phyloP scores from a whole-genome alignment of 2,329 filamentous ascomycete genomes.

The Aspergillus tubingensis region DNA sequence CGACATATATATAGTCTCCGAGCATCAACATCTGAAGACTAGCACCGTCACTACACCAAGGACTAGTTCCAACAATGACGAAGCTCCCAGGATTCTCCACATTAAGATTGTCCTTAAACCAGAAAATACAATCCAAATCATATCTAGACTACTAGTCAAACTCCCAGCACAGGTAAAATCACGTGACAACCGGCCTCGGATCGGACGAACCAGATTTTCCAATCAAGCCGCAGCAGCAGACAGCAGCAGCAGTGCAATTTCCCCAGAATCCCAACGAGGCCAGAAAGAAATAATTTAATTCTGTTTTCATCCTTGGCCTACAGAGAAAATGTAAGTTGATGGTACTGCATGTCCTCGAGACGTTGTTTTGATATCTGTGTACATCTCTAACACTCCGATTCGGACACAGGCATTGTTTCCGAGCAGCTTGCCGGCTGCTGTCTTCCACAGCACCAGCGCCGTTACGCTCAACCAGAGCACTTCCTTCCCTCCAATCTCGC shows the following conservation, averaged over 20 bases:
- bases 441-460: conserved; percentile 48
- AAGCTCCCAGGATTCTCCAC: no score
- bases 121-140: no score
- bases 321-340: conserved; percentile 1
- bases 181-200: neutral
- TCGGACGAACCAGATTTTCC: neutral
- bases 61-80: no score
- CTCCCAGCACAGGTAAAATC: neutral
- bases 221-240: neutral
- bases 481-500: conserved; percentile 34
- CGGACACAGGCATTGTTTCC: conserved; percentile 56
- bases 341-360: neutral
- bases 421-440: conserved; percentile 58
- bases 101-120: no score
- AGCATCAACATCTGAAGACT: no score
- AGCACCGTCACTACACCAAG: no score
- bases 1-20: no score
- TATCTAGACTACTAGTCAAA: no score
- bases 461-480: conserved; percentile 45
- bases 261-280: neutral
- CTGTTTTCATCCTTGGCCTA: neutral
- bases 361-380: neutral
- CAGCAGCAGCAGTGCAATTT: neutral
- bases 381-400: neutral
- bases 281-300: neutral